Evolutionary conservation across 1,284 basidiomycete genomes (phyloP), one percentile per base, ranked within the genome.

Genomic region (Boletus holoroseus): DNA sequence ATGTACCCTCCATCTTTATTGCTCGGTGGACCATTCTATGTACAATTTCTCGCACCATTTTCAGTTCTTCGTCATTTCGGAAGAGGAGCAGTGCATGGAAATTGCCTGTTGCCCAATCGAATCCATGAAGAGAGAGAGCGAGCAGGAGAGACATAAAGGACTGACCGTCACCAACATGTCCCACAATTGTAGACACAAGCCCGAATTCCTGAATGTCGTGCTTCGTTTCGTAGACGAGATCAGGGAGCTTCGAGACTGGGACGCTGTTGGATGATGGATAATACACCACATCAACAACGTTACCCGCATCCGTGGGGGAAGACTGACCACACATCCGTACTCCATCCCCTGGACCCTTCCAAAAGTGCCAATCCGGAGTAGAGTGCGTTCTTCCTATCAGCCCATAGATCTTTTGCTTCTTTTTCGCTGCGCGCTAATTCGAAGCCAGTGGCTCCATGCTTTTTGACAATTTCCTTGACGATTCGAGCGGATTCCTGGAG

Each of bases 101-200:
- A 55, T 81, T 81, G 11, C 79, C 79, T 78, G 38, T 28, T 20
- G 13, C 32, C 4, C 37, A 28, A 22, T 34, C 20, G 8, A 2
- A n/a, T 30, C 22, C 8, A 7, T 38, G 7, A 42, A 39, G 7
- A 3, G 1, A 16, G 6, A 2, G 1, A 22, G 20, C 4, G 12
- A 18, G 37, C 35, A 12, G 39, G 18, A 45, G 6, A 47, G 9
- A 38, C 36, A 12, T 50, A 24, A 22, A 58, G 66, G 62, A 72
- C 61, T 77, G 74, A 69, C 91, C 91, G 65, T 94, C 92, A 1
- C 91, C 92, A 0, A 90, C 89, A 60, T 94, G 91, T 1, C 90
- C 90, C 9, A 87, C 76, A 35, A 89, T 82, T 0, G 78, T 79
- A 1, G 83, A 83, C 3, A 77, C 67, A 20, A 93, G 66, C 0